Evolutionary conservation across 2,329 filamentous ascomycete genomes (phyloP), one percentile per base, ranked within the genome.

Genomic region (Thermothelomyces thermophilus): DNA sequence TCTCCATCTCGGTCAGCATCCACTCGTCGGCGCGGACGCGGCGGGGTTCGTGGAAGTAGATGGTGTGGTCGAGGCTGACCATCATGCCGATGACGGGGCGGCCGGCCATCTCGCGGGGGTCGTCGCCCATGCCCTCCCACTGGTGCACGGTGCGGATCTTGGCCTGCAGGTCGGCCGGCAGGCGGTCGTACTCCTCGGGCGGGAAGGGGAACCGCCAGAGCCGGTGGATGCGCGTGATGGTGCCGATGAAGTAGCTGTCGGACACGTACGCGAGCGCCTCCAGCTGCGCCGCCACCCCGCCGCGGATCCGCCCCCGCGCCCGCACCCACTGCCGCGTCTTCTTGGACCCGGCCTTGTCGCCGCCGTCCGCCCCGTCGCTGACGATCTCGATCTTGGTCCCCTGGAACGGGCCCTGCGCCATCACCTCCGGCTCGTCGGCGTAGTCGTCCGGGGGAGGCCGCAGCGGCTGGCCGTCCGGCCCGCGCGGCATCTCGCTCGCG

Each of bases 241-340:
- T 96, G 34, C 87, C 90, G 66, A 97, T 90, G 69, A 98, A 97
- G 71, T 87, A 93, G 63, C 80, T 86, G 69, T 97, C 91, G 22
- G 84, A 88, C 73, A 97, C 87, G 71, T 97, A 98, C 20, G 91
- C 91, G 54, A 98, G 75, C 8, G 93, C 93, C 33, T 80, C 85
- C 31, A 96, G 73, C 64, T 97, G 90, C 10, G 90, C 88, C 61
- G 86, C 79, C 56, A 84, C 80, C 1, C 89, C 88, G 17, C 87
- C 88, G 36, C 83, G 86, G 61, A 97, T 93, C 50, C 68, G 74
- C 28, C 90, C 90, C 44, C 83, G 73, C 9, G 86, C 83, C 46
- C 84, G 82, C 56, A 90, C 76, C 88, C 89, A 91, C 59, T 84
- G 81, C 44, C 80, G 75, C 50, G 84, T 79, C 63, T 79, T 80